phyloP scores from a whole-genome alignment of 2,329 filamentous ascomycete genomes.

The Knufia fluminis region DNA sequence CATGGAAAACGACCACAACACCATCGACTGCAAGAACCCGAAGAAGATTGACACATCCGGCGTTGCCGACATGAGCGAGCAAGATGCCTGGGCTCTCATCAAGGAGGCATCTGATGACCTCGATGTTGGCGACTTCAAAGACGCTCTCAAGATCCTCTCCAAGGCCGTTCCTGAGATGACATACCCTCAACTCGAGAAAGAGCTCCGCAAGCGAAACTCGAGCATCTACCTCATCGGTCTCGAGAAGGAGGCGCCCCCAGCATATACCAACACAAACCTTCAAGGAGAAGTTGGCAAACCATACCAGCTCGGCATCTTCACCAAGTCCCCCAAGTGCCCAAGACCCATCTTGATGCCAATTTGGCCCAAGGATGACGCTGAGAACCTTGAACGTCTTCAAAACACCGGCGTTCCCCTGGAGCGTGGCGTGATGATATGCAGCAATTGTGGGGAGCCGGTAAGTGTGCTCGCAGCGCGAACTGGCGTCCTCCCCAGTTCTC shows the following conservation, averaged over 20 bases:
- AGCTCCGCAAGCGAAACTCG: slow-evolving; percentile 40
- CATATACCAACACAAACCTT: slow-evolving; percentile 44
- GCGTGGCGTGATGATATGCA: slow-evolving; percentile 41
- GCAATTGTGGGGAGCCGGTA: slow-evolving; percentile 32
- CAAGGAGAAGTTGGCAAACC: slow-evolving; percentile 44
- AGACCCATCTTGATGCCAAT: slow-evolving; percentile 37
- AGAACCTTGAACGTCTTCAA: slow-evolving; percentile 43
- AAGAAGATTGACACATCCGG: slow-evolving; percentile 36
- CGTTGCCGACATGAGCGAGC: slow-evolving; percentile 39
- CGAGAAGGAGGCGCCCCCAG: slow-evolving; percentile 33
- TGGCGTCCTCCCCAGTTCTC: background rate
- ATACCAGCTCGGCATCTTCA: slow-evolving; percentile 42
- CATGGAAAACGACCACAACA: slow-evolving; percentile 38
- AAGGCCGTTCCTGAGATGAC: slow-evolving; percentile 39
- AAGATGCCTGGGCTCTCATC: slow-evolving; percentile 43
- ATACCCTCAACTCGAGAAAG: slow-evolving; percentile 42
- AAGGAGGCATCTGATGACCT: slow-evolving; percentile 39
- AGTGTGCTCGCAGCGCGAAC: background rate
- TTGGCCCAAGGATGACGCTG: slow-evolving; percentile 42
- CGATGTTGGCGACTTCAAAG: slow-evolving; percentile 44
- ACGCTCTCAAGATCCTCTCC: slow-evolving; percentile 43
- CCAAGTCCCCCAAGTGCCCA: slow-evolving; percentile 36
- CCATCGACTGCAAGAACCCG: slow-evolving; percentile 37
- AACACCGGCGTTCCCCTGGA: slow-evolving; percentile 45
- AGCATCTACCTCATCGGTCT: slow-evolving; percentile 45